Evolutionary conservation across 805 yeast species (phyloP), one percentile per base, ranked within the genome.

Genomic region (Ogataea kodamae): DNA sequence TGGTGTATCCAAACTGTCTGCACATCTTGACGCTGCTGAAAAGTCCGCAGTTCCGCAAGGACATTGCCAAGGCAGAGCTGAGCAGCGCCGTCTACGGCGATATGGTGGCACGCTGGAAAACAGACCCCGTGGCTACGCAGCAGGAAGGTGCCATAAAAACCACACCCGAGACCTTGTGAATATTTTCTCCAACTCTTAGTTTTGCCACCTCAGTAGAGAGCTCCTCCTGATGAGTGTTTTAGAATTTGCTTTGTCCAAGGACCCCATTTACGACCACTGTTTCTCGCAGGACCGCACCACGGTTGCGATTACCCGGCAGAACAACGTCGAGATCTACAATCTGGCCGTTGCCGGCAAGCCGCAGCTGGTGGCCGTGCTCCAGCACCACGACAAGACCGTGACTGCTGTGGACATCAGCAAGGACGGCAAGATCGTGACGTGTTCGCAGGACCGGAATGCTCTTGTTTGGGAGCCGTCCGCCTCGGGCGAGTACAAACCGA

Each of bases 391-490:
- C 60, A 89, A 90, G 59, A 77, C 89, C 3, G 89, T 92, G 29
- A 92, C 98, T 10, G 89, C 97, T 0, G 86, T 92, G 23, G 99
- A 92, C 58, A 80, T 94, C 50, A 82, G 96, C 22, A 62, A 71
- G 21, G 86, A 84, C 46, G 96, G 96, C 29, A 79, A 82, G 57
- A 87, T 92, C 48, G 92, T 92, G 52, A 92, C 97, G 19, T 88
- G 97, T 57, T 88, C 97, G 7, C 97, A 92, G 64, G 99, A 92
- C 62, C 75, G 99, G 62, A 92, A 92, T 51, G 97, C 97, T 9
- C 74, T 89, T 47, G 99, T 92, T 11, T 92, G 97, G 97, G 89
- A 85, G 45, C 83, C 84, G 21, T 64, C 70, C 41, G 60, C 74
- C 20, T 76, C 76, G 52, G 74, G 76, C 17, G 62, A 62, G 28